phyloP scores from a whole-genome alignment of 257 asterid species.

The Paraleonurus japonicus region DNA sequence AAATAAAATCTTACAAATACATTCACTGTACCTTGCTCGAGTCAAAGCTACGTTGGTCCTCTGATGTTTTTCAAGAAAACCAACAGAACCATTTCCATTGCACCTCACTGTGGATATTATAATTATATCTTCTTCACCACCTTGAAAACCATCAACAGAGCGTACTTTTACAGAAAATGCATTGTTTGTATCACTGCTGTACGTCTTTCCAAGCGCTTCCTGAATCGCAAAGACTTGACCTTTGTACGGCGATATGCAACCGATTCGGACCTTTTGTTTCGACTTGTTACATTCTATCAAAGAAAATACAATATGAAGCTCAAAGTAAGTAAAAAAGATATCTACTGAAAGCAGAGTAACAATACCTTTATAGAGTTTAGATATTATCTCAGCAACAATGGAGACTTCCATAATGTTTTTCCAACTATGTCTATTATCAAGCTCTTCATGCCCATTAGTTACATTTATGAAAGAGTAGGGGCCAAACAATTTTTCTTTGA shows the following conservation, averaged over 20 bases:
- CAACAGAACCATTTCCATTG: slow-evolving; percentile 55
- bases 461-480: slow-evolving; percentile 61
- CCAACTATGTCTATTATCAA: slow-evolving; percentile 35
- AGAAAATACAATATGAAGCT: not conserved
- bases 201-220: slow-evolving; percentile 42
- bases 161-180: slow-evolving; percentile 66
- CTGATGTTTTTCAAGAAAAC: slow-evolving; percentile 55
- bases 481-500: slow-evolving; percentile 44
- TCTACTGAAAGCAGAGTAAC: too few relatives aligned
- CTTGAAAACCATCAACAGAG: slow-evolving; percentile 74
- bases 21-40: slow-evolving; percentile 50
- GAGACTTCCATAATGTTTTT: slow-evolving; percentile 50
- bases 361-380: slow-evolving; percentile 49
- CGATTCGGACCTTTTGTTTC: slow-evolving; percentile 45
- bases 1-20: not conserved
- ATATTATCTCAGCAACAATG: slow-evolving; percentile 46
- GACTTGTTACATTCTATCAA: slow-evolving; percentile 39
- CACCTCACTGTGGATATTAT: slow-evolving; percentile 62
- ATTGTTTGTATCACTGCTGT: slow-evolving; percentile 38
- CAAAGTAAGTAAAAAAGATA: not conserved
- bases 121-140: slow-evolving; percentile 72
- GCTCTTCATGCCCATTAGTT: slow-evolving; percentile 47
- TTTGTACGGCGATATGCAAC: slow-evolving; percentile 73
- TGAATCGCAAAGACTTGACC: slow-evolving; percentile 64
- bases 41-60: slow-evolving; percentile 69